phyloP scores from a whole-genome alignment of 192 early-diverging fungal genomes.

The Coemansia sp. region DNA sequence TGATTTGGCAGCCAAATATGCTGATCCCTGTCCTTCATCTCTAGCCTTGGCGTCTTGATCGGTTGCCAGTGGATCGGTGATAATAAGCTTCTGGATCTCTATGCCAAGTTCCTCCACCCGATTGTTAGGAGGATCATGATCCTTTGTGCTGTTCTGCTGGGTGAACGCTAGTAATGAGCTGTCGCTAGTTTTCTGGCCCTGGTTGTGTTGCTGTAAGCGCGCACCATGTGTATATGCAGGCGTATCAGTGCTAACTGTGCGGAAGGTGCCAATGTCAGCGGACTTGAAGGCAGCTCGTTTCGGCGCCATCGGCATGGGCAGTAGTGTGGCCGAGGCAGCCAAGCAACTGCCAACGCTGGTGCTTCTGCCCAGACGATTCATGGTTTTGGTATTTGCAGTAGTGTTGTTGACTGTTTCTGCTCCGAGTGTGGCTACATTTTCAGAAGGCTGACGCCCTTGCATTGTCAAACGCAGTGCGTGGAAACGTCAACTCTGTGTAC shows the following conservation, averaged over 20 bases:
- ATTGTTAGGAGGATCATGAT: slow-evolving; percentile 9
- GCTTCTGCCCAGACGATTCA: background rate
- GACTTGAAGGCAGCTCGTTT: slow-evolving; percentile 21
- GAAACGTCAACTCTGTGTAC: too few species aligned
- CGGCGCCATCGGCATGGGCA: slow-evolving; percentile 11
- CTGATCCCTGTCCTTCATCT: background rate
- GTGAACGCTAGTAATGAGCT: slow-evolving; percentile 1
- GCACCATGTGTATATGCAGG: background rate
- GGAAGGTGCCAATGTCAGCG: slow-evolving; percentile 13
- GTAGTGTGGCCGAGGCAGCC: background rate
- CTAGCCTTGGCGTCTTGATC: background rate
- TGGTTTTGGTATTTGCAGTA: background rate
- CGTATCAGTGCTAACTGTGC: slow-evolving; percentile 1
- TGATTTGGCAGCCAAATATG: background rate
- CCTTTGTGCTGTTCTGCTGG: background rate
- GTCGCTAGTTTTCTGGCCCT: slow-evolving; percentile 8
- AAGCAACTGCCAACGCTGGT: background rate
- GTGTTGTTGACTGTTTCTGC: background rate
- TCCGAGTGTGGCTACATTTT: background rate
- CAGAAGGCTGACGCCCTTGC: background rate
- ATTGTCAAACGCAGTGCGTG: background rate
- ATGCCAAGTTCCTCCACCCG: slow-evolving; percentile 40
- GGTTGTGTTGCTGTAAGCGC: background rate
- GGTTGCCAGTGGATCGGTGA: slow-evolving; percentile 8
- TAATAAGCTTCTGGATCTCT: slow-evolving; percentile 44